Evolutionary conservation across 2,329 filamentous ascomycete species (phyloP).

Genomic region (Rhexocercosporidium sp.): DNA sequence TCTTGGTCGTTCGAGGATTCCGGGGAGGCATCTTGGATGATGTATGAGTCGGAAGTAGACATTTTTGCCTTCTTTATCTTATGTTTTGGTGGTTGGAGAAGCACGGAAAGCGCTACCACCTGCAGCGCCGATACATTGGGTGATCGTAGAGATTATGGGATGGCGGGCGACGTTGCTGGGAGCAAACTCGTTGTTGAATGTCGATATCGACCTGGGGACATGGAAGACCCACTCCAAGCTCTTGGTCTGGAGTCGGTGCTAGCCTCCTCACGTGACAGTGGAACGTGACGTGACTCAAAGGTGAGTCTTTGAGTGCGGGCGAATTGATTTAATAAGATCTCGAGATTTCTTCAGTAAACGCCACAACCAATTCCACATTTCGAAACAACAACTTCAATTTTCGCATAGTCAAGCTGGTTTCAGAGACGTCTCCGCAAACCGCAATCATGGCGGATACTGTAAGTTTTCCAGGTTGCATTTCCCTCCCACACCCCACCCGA

Average conservation of each 20-base stretch:
- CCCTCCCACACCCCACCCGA: slow-evolving; percentile 29
- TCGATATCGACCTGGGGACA: slow-evolving; percentile 1
- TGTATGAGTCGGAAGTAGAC: slow-evolving; percentile 40
- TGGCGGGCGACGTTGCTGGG: neutral
- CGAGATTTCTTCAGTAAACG: slow-evolving; percentile 12
- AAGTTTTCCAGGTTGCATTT: slow-evolving; percentile 31
- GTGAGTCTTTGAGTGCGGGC: slow-evolving; percentile 9
- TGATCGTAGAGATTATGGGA: slow-evolving; percentile 1
- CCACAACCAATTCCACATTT: slow-evolving; percentile 6
- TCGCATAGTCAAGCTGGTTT: neutral
- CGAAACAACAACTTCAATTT: slow-evolving; percentile 2
- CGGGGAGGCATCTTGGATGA: slow-evolving; percentile 46
- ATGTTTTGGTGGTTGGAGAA: slow-evolving; percentile 10
- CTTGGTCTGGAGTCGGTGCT: neutral
- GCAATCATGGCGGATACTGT: slow-evolving; percentile 58
- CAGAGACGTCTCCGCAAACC: slow-evolving; percentile 33
- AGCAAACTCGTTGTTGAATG: neutral
- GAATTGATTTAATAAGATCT: slow-evolving; percentile 12
- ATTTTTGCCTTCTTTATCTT: slow-evolving; percentile 27
- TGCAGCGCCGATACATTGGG: slow-evolving; percentile 36
- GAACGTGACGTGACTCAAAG: slow-evolving; percentile 21
- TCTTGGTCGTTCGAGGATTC: slow-evolving; percentile 61
- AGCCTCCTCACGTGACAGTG: neutral
- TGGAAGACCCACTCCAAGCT: slow-evolving; percentile 2
- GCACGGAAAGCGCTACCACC: slow-evolving; percentile 38